Percentiles rank a stretch among this genome's conserved stretches.
These are phyloP conservation scores for Bryoerythrophyllum caledonicum DNA, from an alignment of 225 moss, liverwort and hornwort species.

Conservation along the genomic window DNA sequence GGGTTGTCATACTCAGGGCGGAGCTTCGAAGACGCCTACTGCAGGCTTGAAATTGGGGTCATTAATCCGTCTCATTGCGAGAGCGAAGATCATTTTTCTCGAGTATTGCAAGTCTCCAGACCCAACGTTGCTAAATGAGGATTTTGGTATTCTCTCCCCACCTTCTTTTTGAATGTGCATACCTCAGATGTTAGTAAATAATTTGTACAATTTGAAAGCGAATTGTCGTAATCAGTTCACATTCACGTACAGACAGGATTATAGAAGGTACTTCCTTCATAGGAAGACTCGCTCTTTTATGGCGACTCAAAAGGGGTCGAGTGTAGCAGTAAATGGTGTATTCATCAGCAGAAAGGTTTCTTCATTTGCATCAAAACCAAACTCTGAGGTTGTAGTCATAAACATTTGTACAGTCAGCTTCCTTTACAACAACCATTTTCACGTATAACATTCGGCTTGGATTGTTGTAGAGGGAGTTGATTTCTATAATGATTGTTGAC, in stretches of 20 bases:
- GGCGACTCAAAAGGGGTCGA: not conserved
- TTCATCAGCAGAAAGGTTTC: not conserved
- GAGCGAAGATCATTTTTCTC: not conserved
- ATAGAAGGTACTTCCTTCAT: not conserved
- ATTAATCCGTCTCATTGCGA: not conserved
- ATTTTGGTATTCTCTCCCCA: not conserved
- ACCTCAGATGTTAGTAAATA: not conserved
- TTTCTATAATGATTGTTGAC: too few species aligned
- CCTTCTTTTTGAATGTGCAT: slow-evolving; percentile 14
- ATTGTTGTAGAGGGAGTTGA: too few species aligned
- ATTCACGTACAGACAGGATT: not conserved
- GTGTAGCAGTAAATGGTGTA: not conserved
- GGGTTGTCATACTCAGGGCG: slow-evolving; percentile 29
- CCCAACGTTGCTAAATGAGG: not conserved
- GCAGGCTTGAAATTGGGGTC: slow-evolving; percentile 6
- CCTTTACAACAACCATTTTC: too few species aligned
- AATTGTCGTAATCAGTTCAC: not conserved
- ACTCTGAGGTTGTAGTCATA: not conserved
- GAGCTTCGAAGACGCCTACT: slow-evolving; percentile 51
- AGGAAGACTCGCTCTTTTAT: not conserved
- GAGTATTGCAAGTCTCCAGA: not conserved
- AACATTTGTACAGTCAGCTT: not conserved
- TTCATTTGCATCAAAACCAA: not conserved
- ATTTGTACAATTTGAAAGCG: not conserved
- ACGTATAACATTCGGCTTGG: too few species aligned